These are phyloP conservation scores for Ceratobasidium sp. DNA, from an alignment of 1,284 basidiomycete genomes.

Conservation along the genomic window DNA sequence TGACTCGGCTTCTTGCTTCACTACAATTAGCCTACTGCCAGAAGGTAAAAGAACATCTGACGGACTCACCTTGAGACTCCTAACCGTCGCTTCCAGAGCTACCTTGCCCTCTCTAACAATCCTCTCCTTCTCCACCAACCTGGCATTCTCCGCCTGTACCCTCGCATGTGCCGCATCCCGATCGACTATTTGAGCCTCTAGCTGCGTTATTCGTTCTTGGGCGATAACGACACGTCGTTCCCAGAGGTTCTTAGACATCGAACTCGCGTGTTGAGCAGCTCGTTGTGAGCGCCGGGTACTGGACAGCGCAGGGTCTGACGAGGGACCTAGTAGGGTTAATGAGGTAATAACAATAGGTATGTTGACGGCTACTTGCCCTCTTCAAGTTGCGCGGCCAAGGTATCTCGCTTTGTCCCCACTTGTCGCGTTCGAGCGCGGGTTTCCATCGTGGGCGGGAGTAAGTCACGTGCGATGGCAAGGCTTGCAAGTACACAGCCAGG, in stretches of 20 bases:
- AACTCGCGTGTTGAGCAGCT: conserved; percentile 66
- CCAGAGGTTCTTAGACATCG: conserved; percentile 66
- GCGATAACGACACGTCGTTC: conserved; percentile 69
- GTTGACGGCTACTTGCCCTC: conserved; percentile 26
- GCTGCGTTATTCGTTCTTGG: conserved; percentile 56
- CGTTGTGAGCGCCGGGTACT: conserved; percentile 46
- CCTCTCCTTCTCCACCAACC: conserved; percentile 36
- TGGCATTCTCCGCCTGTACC: conserved; percentile 30
- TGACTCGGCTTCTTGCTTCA: conserved; percentile 67
- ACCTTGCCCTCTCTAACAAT: conserved; percentile 56
- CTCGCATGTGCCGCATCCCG: conserved; percentile 15
- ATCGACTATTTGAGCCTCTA: conserved; percentile 31
- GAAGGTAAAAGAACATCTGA: conserved; percentile 69
- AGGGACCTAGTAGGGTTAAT: conserved; percentile 7
- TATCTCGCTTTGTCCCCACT: conserved; percentile 40
- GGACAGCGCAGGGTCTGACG: conserved; percentile 34
- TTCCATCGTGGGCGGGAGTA: conserved; percentile 31
- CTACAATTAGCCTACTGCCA: conserved; percentile 59
- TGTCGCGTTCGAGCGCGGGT: conserved; percentile 27
- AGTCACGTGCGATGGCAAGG: conserved; percentile 27
- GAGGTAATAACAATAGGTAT: not conserved
- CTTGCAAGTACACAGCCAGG: too few relatives aligned
- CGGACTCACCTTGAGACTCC: conserved; percentile 67
- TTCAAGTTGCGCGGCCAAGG: conserved; percentile 45
- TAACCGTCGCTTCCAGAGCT: conserved; percentile 70